Base-by-base conservation (phyloP, 495 filamentous ascomycete genomes). In the Melanomma pulvis-pyrius region DNA sequence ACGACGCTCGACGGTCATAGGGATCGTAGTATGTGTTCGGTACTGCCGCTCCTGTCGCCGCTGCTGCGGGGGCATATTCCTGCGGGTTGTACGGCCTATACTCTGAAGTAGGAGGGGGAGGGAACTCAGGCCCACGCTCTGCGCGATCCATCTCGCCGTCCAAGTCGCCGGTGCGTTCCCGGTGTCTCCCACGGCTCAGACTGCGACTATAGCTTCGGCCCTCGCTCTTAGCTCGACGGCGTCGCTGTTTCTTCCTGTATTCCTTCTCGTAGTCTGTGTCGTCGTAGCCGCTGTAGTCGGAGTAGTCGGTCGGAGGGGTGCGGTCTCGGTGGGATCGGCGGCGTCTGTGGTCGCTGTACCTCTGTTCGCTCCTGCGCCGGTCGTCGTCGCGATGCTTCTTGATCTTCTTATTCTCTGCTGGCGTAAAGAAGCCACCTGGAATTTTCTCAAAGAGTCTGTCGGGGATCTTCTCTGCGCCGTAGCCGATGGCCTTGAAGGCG, bases 391-490 rank as follows among this genome's bases (percentile, higher is more conserved):
- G 58, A 24, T 66, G 34, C 34, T 58, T 65, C 28, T 54, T 49
- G 29, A 26, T 48, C 13, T 61, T 52, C 44, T 70, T 66, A 58
- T 62, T 61, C n/a, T 75, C 70, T 49, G 71, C 68, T 1, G 63
- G 61, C 39, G 63, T 74, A 66, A 73, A 78, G 67, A 65, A 75
- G 57, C 73, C 74, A 63, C 76, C 76, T 44, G 76, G 75, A 9
- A 77, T 61, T 34, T 56, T 64, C 19, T 79, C 74, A 51, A 74
- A 77, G 51, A 71, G 61, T 6, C 30, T 68, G 63, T 79, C 76
- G 30, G 75, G 75, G 34, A 77, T 75, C 66, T 74, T 77, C 39
- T 74, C 71, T 19, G 71, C 73, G 36, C 71, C 76, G 61, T 73
- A 73, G 51, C 30, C 29, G 21, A 70, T 36, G 4, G 69, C 69